These are phyloP conservation scores for Aspergillus nidulans DNA, from an alignment of 495 filamentous ascomycete species.

Conservation along the genomic window DNA sequence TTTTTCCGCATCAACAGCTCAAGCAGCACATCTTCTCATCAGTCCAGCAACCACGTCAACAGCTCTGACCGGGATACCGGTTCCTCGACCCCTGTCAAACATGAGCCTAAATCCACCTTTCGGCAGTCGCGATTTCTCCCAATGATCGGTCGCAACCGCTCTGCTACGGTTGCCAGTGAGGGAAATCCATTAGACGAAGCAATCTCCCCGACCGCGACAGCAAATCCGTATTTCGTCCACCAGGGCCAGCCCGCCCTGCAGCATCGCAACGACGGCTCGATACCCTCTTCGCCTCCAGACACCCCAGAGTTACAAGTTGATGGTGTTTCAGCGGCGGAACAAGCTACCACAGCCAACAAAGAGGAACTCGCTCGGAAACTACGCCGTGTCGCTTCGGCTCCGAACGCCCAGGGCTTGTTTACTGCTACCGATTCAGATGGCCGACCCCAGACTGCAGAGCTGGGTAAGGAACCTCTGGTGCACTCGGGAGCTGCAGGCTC, in stretches of 20 bases:
- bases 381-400: conserved; percentile 89
- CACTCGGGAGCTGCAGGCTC: conserved; percentile 52
- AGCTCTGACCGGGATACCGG: conserved; percentile 17
- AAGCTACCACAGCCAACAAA: conserved; percentile 76
- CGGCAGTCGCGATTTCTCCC: conserved; percentile 82
- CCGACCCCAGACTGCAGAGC: conserved; percentile 73
- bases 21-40: conserved; percentile 46
- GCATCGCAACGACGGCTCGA: conserved; percentile 90
- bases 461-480: conserved; percentile 70
- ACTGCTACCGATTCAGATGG: conserved; percentile 58
- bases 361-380: conserved; percentile 91
- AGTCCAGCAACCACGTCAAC: conserved; percentile 23
- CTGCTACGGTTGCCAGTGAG: conserved; percentile 88
- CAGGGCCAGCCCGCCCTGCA: conserved; percentile 89
- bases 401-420: conserved; percentile 94
- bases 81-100: conserved; percentile 33
- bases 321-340: conserved; percentile 66
- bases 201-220: conserved; percentile 87
- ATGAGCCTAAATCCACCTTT: conserved; percentile 61
- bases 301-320: conserved; percentile 74
- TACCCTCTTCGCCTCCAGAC: conserved; percentile 95
- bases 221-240: conserved; percentile 96
- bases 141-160: conserved; percentile 70
- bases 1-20: conserved; percentile 94
- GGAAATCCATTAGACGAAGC: conserved; percentile 84